Conservation (phyloP, 1,284 basidiomycete genomes). For the Pterulicium gracile region DNA sequence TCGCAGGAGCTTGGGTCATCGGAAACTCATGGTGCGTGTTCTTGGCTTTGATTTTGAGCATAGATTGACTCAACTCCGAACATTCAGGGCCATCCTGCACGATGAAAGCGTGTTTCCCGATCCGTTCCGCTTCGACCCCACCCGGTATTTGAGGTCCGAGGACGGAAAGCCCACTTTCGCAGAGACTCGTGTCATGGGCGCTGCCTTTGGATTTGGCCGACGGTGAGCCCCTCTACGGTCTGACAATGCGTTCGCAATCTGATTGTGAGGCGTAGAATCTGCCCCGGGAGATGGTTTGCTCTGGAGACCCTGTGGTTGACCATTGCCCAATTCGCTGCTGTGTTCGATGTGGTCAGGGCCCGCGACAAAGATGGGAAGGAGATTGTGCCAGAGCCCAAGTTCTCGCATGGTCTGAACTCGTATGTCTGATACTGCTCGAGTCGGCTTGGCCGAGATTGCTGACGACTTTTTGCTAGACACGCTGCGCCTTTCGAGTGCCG, state of each 20-base stretch:
- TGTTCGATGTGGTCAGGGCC: constrained; percentile 15
- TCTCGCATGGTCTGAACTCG: not conserved
- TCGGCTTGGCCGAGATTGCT: not conserved
- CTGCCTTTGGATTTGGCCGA: constrained; percentile 14
- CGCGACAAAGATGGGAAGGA: constrained; percentile 14
- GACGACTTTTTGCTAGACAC: not conserved
- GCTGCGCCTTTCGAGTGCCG: constrained; percentile 3
- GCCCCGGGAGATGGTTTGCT: constrained; percentile 18
- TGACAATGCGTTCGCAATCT: constrained; percentile 2
- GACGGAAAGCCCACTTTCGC: not conserved
- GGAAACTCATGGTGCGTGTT: constrained; percentile 24
- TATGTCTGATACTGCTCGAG: not conserved
- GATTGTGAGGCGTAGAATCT: constrained; percentile 9
- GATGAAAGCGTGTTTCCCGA: constrained; percentile 17
- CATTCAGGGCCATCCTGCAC: constrained; percentile 15
- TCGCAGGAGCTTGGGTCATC: constrained; percentile 16
- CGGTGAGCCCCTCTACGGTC: constrained; percentile 5
- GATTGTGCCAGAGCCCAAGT: constrained; percentile 15
- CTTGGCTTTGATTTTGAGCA: not conserved
- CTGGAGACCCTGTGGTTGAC: constrained; percentile 17
- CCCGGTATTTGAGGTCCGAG: constrained; percentile 14
- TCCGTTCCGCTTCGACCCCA: constrained; percentile 20
- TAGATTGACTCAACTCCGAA: constrained; percentile 1
- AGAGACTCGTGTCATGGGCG: constrained; percentile 4
- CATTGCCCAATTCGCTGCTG: constrained; percentile 14